Base-by-base conservation (phyloP, 345 rosid genomes). In the Salix purpurea region DNA sequence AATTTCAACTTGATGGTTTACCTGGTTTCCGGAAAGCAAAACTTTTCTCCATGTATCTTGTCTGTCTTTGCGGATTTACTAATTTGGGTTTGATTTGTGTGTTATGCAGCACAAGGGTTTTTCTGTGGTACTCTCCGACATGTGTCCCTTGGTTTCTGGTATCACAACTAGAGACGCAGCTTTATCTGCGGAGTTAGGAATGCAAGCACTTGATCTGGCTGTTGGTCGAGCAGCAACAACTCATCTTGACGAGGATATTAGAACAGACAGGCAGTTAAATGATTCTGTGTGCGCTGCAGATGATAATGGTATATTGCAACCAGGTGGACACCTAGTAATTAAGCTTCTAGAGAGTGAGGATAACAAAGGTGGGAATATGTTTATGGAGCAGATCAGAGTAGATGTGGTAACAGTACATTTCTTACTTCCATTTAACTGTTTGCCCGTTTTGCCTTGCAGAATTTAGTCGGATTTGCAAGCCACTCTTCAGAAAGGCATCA, bases 261-360 rank as follows among this genome's bases (percentile, higher is more conserved):
- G 54, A 32, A 77, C 19, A 21, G 84, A 37, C 18, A 52, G 68
- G 39, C 74, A 36, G 23, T 69, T 34, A 54, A 80, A 67, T 46
- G 76, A 26, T 10, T 69, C 75, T 54, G 50, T 56, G 42, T 50
- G 74, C 28, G 70, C 60, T 79, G 75, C 73, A 39, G 85, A 83
- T 68, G 83, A 81, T 72, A 44, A 54, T 76, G 96, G 92, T 66
- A 83, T 92, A 76, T 81, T 96, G 77, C 85, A 62, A 78, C 80
- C 83, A 5, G 90, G 94, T 23, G 98, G 98, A 13, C 91, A 94
- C 86, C 91, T 96, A 58, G 89, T 96, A 65, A 84, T 96, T 73
- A 93, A 96, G 88, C 91, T 92, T 84, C 88, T 93, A 7, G 99
- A 96, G 87, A 93, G 98, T 44, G 97, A 91, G 83, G 97, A 91